Base-by-base conservation (phyloP, 148 eudicot species). In the Persicaria tinctoria region DNA sequence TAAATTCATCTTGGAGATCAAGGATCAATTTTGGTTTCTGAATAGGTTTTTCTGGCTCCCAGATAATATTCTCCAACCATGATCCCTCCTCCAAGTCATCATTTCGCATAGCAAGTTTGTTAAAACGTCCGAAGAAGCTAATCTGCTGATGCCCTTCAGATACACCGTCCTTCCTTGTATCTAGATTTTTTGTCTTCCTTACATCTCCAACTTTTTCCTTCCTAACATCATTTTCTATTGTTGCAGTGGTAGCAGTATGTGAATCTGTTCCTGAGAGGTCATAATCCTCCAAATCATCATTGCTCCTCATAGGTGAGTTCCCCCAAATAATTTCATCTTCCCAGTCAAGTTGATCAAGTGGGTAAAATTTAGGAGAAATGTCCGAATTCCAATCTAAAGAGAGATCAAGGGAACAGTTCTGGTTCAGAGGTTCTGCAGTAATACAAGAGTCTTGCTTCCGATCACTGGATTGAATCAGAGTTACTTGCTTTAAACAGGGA, bases 341-440 rank as follows among this genome's bases (percentile, higher is more conserved):
- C 99, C 99, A 95, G 79, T 90, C 90, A 73, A 87, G 87, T 82
- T 92, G 97, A 82, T 95, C 97, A 80, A 95, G 91, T 74, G 91
- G 86, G 78, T 85, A 84, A 76, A 86, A 87, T 69, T 85, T 82
- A 68, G 82, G 82, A 27, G 89, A 80, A 44, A 81, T 68, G 54
- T 78, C 70, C 11, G 87, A 74, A 73, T 77, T 76, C 84, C 81
- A 76, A 47, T 86, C 87, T 4, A 75, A 59, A 81, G 80, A 82
- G 48, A 80, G 66, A 76, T 83, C 82, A 74, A 81, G 46, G 16
- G 77, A 56, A 2, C 56, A 50, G 74, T 86, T 82, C 59, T 68
- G 81, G 75, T 83, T 88, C 89, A 95, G 83, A 76, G 94, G 94
- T 82, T 85, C 90, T 73, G 87, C 85, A 82, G 79, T 78, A 46